Percentiles rank a stretch among this genome's conserved stretches.
These are phyloP conservation scores for Penicillium hesseltinei DNA, from an alignment of 2,329 filamentous ascomycete genomes.

Conservation along the genomic window DNA sequence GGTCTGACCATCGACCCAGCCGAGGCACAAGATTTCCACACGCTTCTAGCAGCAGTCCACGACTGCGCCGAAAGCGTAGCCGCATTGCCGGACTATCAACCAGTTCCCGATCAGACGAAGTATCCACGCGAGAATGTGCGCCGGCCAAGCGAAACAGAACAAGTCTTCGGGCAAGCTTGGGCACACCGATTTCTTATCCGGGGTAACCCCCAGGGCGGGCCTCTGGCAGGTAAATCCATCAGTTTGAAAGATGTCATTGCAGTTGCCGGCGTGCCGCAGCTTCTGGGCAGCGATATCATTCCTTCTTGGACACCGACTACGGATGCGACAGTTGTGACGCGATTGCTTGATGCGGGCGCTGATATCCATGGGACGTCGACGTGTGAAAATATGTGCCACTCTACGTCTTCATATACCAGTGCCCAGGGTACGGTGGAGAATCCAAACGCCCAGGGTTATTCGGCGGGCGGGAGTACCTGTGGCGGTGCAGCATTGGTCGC, in stretches of 20 bases:
- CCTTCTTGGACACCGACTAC: conserved; percentile 51
- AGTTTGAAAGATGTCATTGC: conserved; percentile 57
- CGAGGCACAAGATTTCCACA: conserved; percentile 47
- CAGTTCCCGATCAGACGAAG: conserved; percentile 39
- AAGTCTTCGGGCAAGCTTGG: conserved; percentile 52
- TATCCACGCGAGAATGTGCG: conserved; percentile 49
- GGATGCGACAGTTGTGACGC: conserved; percentile 55
- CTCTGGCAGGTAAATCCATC: conserved; percentile 47
- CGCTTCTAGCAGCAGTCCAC: conserved; percentile 52
- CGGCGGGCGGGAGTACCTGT: conserved; percentile 30
- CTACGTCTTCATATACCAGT: conserved; percentile 31
- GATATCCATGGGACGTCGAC: conserved; percentile 52
- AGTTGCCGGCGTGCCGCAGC: conserved; percentile 54
- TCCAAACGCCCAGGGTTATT: conserved; percentile 29
- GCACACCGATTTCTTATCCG: conserved; percentile 51
- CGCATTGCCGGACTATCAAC: conserved; percentile 49
- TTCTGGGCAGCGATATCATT: conserved; percentile 53
- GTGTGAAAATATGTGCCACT: conserved; percentile 54
- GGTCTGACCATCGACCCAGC: conserved; percentile 38
- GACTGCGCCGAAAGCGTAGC: conserved; percentile 50
- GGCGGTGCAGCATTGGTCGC: conserved; percentile 30
- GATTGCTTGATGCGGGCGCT: conserved; percentile 52
- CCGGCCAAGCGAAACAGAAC: conserved; percentile 41
- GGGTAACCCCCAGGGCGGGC: conserved; percentile 27
- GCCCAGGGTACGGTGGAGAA: conserved; percentile 31